Base-by-base conservation (phyloP, 768 basidiomycete genomes). In the Hygrophorus russula region DNA sequence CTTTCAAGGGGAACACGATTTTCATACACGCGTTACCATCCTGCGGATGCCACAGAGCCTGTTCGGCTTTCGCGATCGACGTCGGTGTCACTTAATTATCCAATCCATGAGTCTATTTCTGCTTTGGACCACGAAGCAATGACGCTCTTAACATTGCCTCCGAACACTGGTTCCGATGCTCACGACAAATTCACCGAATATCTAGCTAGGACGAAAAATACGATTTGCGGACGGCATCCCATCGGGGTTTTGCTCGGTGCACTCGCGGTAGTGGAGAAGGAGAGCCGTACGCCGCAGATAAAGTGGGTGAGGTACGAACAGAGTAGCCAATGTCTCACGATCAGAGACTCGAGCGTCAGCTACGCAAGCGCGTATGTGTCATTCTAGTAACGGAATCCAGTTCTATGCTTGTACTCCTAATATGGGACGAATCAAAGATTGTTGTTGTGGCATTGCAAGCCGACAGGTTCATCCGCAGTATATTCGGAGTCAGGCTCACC, bases 181-280 rank as follows among this genome's bases (percentile, higher is more conserved):
- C 87, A 90, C 52, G 48, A 49, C 3, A 58, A 66, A 15, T 93
- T 92, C 54, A 66, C 75, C 1, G 64, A 67, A 5, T 91, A 92
- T 57, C 70, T 90, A 1, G 56, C 64, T 10, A 63, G 68, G 46
- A 93, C 89, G 28, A 77, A 82, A 64, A 99, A 99, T 64, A 98
- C 96, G 0, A 96, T 99, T 36, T 99, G 96, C 57, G 96, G 96
- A 2, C 71, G 96, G 31, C 92, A 97, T 54, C 91, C 96, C 1
- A 97, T 99, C 41, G 89, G 91, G 0, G 87, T 98, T 4, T 66
- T 99, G 2, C 67, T 98, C 12, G 87, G 87, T 0, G 82, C 89
- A 5, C 59, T 97, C 39, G 53, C 76, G 4, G 62, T 61, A 3
- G 56, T 93, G 46, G 76, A 79, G 58, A 62, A 64, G 39, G 59